Conservation (phyloP, 495 filamentous ascomycete species). For the Aspergillus hancockii region DNA sequence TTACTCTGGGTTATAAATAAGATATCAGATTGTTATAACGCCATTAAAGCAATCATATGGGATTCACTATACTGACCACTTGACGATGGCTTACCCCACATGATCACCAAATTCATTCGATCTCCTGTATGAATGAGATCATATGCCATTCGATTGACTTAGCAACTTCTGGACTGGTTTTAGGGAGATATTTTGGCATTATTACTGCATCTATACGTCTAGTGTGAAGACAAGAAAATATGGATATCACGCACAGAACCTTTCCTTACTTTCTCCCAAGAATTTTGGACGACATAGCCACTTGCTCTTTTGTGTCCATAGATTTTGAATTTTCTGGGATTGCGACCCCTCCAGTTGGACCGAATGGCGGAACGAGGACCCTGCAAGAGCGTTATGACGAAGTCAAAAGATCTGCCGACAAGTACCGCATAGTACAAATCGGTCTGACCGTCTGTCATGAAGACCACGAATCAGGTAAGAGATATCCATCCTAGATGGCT, state of each 20-base stretch:
- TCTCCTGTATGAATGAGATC: background rate
- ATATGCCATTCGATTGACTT: background rate
- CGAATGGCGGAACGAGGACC: conserved; percentile 32
- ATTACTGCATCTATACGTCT: background rate
- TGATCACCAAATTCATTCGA: background rate
- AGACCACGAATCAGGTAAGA: conserved; percentile 46
- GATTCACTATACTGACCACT: background rate
- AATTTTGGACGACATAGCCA: conserved; percentile 58
- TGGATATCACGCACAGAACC: conserved; percentile 62
- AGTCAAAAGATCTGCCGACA: conserved; percentile 63
- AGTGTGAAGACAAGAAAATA: conserved; percentile 28
- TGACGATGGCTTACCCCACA: background rate
- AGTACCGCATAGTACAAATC: conserved; percentile 73
- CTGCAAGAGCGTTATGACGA: conserved; percentile 69
- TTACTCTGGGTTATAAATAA: background rate
- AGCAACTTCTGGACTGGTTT: background rate
- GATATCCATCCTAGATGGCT: background rate
- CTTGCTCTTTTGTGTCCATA: conserved; percentile 66
- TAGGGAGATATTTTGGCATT: background rate
- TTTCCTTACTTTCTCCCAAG: conserved; percentile 58
- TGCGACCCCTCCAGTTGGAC: conserved; percentile 26
- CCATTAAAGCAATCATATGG: background rate
- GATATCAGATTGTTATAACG: background rate
- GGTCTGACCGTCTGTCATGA: conserved; percentile 69
- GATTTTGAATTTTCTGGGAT: conserved; percentile 83